A percentile compares a stretch with the other conserved stretches of the same genome.
Evolutionary conservation across 78 protist genomes (phyloP).

Genomic region (Guillardia theta): DNA sequence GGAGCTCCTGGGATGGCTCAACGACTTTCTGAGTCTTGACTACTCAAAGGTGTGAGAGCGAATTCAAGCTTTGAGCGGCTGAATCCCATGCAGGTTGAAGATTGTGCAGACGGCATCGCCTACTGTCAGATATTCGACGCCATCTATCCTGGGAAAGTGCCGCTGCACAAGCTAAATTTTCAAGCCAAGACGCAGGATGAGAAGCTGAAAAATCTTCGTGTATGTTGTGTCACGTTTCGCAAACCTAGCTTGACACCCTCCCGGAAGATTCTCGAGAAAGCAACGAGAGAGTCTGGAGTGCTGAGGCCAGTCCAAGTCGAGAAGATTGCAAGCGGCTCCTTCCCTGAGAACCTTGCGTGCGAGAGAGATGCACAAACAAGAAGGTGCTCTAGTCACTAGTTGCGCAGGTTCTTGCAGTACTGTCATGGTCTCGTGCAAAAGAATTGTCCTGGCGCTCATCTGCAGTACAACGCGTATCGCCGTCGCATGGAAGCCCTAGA

Average conservation of each 20-base stretch:
- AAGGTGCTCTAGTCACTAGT: too few relatives aligned
- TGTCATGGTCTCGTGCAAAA: background rate
- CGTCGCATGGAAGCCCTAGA: background rate
- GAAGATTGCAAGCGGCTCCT: background rate
- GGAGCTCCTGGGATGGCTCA: background rate
- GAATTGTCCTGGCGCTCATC: background rate
- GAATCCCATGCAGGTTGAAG: background rate
- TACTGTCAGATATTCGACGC: background rate
- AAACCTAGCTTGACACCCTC: background rate
- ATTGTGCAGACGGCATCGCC: background rate
- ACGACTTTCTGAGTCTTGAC: background rate
- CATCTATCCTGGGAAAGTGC: background rate
- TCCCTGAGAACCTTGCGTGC: background rate
- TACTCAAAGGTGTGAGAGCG: background rate
- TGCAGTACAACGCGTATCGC: background rate
- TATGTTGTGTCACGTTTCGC: background rate
- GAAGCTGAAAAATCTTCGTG: background rate
- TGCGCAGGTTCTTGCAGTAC: background rate
- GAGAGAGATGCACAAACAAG: too few relatives aligned
- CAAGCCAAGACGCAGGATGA: background rate
- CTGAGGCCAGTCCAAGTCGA: background rate
- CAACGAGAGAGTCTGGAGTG: background rate
- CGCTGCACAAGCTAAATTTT: background rate
- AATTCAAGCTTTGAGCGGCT: background rate
- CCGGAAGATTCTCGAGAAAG: background rate